Evolutionary conservation across 2,329 filamentous ascomycete species (phyloP).

Genomic region (Ascocoryne sarcoides): DNA sequence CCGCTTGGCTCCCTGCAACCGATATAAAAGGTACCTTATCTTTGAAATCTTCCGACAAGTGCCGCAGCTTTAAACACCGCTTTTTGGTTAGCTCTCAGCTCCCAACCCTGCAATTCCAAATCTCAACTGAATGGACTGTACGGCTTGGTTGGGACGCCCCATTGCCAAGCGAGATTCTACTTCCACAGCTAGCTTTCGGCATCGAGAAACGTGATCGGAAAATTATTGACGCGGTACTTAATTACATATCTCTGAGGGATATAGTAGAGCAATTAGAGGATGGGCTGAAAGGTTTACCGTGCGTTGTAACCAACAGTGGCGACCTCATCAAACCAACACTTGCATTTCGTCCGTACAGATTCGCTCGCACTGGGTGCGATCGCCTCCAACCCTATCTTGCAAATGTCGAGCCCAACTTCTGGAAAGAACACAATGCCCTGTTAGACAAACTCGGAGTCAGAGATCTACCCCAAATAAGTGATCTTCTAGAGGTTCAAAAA

Average conservation of each 20-base stretch:
- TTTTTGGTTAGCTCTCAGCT: constrained; percentile 13
- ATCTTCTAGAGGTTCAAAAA: constrained; percentile 18
- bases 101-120: constrained; percentile 7
- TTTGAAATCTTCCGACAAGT: constrained; percentile 12
- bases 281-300: constrained; percentile 9
- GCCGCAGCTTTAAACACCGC: constrained; percentile 11
- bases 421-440: constrained; percentile 12
- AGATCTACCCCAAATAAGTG: constrained; percentile 9
- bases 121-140: constrained; percentile 11
- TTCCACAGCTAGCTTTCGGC: constrained; percentile 15
- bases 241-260: constrained; percentile 9
- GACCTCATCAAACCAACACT: constrained; percentile 11
- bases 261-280: constrained; percentile 2
- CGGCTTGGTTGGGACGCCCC: constrained; percentile 16
- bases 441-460: constrained; percentile 17
- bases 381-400: constrained; percentile 17
- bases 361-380: constrained; percentile 7
- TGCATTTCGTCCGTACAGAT: constrained; percentile 12
- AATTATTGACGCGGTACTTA: constrained; percentile 16
- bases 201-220: constrained; percentile 5
- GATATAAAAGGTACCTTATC: neutral
- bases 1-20: constrained; percentile 17
- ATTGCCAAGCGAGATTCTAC: constrained; percentile 10
- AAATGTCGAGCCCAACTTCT: constrained; percentile 19
- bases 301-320: constrained; percentile 9